A percentile compares a stretch with the other conserved stretches of the same genome.
phyloP scores from a whole-genome alignment of 2,329 filamentous ascomycete species.

The Clonostachys byssicola region DNA sequence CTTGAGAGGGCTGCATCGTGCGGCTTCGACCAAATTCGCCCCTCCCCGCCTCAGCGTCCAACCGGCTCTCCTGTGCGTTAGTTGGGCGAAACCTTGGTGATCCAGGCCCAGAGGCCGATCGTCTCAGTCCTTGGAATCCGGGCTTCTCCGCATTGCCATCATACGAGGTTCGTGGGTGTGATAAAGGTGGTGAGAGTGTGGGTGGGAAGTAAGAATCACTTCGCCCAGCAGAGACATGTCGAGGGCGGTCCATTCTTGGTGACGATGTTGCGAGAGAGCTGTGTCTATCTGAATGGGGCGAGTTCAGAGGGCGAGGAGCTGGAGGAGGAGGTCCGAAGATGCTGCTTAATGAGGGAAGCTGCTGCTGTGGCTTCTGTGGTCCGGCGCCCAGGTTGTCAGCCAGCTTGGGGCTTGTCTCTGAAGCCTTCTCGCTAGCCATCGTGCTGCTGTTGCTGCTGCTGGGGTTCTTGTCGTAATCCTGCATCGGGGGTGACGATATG shows the following conservation, averaged over 20 bases:
- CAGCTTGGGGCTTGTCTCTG: slow-evolving; percentile 27
- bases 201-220: slow-evolving; percentile 44
- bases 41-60: slow-evolving; percentile 27
- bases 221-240: slow-evolving; percentile 31
- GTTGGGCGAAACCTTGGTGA: slow-evolving; percentile 31
- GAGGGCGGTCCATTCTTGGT: slow-evolving; percentile 36
- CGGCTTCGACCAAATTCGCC: slow-evolving; percentile 41
- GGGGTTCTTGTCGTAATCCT: slow-evolving; percentile 46
- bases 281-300: slow-evolving; percentile 40
- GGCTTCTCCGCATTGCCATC: slow-evolving; percentile 24
- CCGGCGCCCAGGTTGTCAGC: slow-evolving; percentile 19
- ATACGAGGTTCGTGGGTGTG: slow-evolving; percentile 40
- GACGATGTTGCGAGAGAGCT: slow-evolving; percentile 35
- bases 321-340: slow-evolving; percentile 47
- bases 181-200: slow-evolving; percentile 23
- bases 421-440: slow-evolving; percentile 23
- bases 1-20: slow-evolving; percentile 23
- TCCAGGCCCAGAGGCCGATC: slow-evolving; percentile 35
- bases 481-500: slow-evolving; percentile 52
- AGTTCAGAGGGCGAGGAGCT: slow-evolving; percentile 35
- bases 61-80: slow-evolving; percentile 21
- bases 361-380: slow-evolving; percentile 27
- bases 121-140: slow-evolving; percentile 7
- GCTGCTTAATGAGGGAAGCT: slow-evolving; percentile 53
- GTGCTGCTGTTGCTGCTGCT: neutral